A percentile compares a stretch with the other conserved stretches of the same genome.
Conservation (phyloP, 495 filamentous ascomycete species). For the Thozetella sp. region DNA sequence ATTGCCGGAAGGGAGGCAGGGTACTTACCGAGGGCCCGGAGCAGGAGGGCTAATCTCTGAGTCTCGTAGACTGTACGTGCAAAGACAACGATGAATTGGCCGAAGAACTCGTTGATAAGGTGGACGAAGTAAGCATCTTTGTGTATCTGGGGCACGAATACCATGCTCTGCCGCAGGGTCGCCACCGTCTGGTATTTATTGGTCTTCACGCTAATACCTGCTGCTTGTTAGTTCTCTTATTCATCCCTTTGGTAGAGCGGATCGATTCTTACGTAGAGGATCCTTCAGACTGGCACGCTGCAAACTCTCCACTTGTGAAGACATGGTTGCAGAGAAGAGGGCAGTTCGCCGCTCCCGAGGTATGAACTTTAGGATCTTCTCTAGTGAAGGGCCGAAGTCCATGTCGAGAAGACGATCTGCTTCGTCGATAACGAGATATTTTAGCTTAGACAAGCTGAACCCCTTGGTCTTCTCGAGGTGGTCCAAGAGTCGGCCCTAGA, state of each 20-base stretch:
- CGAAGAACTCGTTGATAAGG: constrained; percentile 80
- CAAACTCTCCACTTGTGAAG: constrained; percentile 85
- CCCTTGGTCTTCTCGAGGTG: constrained; percentile 97
- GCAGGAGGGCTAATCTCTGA: constrained; percentile 78
- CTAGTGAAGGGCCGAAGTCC: constrained; percentile 89
- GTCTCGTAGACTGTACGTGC: constrained; percentile 92
- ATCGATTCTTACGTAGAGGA: constrained; percentile 46
- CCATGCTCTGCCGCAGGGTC: constrained; percentile 77
- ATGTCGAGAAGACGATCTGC: constrained; percentile 91
- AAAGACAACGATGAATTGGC: constrained; percentile 87
- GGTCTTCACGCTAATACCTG: constrained; percentile 69
- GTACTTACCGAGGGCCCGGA: constrained; percentile 64
- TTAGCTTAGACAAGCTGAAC: constrained; percentile 76
- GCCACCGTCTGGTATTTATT: constrained; percentile 88
- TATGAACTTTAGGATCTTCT: constrained; percentile 90
- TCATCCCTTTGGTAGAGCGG: neutral
- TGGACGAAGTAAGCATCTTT: constrained; percentile 92
- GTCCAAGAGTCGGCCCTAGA: constrained; percentile 77
- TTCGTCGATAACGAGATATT: constrained; percentile 94
- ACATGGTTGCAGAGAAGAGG: constrained; percentile 94
- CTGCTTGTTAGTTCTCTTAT: neutral
- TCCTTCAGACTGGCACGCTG: constrained; percentile 85
- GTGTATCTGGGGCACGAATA: constrained; percentile 85
- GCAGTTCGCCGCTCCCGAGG: constrained; percentile 80
- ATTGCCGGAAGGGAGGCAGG: neutral